A percentile compares a stretch with the other conserved stretches of the same genome.
Evolutionary conservation across 768 basidiomycete genomes (phyloP).

Genomic region (Hortiboletus campestris): DNA sequence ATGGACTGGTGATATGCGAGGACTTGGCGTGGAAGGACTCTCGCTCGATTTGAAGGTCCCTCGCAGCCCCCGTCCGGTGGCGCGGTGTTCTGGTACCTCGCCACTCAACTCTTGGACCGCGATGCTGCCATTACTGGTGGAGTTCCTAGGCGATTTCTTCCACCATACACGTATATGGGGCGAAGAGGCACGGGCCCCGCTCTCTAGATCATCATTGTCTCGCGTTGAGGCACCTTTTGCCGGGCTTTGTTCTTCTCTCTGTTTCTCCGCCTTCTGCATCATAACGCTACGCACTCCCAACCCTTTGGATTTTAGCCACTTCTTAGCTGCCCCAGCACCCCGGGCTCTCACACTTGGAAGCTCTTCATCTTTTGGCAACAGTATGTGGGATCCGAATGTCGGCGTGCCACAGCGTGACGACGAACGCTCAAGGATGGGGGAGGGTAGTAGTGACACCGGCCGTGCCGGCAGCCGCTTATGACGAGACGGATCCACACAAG

Average conservation of each 20-base stretch:
- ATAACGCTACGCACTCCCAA: constrained; percentile 25
- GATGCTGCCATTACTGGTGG: constrained; percentile 9
- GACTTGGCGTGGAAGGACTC: constrained; percentile 22
- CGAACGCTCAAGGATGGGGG: constrained; percentile 40
- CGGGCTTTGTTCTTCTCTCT: constrained; percentile 14
- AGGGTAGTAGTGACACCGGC: constrained; percentile 14
- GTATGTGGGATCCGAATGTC: constrained; percentile 55
- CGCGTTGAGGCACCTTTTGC: not conserved
- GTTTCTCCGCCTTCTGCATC: constrained; percentile 24
- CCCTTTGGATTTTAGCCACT: constrained; percentile 31
- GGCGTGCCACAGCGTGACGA: constrained; percentile 59
- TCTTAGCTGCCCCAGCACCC: constrained; percentile 17
- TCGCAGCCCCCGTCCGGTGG: constrained; percentile 5
- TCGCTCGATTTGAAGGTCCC: constrained; percentile 10
- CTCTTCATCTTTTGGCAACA: constrained; percentile 27
- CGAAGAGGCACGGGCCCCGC: constrained; percentile 7
- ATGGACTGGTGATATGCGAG: constrained; percentile 15
- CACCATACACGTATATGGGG: constrained; percentile 30
- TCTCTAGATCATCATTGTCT: constrained; percentile 6
- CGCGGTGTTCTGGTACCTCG: not conserved
- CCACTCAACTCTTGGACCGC: constrained; percentile 12
- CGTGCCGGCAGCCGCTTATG: constrained; percentile 6
- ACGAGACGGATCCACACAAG: constrained; percentile 1
- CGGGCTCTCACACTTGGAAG: constrained; percentile 15
- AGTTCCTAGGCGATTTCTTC: constrained; percentile 23